Percentiles rank a stretch among this genome's conserved stretches.
phyloP scores from a whole-genome alignment of 352 stramenopile species.

The Globisporangium cystogenes region DNA sequence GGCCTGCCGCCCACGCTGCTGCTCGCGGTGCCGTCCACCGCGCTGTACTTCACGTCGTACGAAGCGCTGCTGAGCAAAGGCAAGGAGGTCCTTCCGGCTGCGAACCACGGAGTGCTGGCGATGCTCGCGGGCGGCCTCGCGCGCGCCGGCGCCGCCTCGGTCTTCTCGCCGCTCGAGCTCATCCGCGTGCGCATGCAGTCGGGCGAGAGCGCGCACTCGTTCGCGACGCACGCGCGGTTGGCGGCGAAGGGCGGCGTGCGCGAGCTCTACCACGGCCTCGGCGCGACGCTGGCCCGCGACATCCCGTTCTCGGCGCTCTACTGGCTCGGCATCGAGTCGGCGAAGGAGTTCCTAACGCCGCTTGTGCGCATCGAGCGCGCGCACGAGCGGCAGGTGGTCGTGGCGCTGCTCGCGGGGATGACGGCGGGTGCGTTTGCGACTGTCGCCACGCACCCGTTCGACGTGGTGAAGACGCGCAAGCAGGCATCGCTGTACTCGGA shows the following conservation, averaged over 20 bases:
- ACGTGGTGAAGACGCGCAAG: conserved; percentile 93
- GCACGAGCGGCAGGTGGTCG: conserved; percentile 26
- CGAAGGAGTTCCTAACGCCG: conserved; percentile 42
- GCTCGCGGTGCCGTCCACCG: conserved; percentile 91
- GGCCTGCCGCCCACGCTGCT: conserved; percentile 87
- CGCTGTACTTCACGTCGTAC: conserved; percentile 93
- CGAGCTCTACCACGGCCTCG: conserved; percentile 66
- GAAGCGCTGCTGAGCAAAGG: conserved; percentile 57
- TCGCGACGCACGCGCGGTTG: conserved; percentile 32
- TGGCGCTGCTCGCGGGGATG: conserved; percentile 84
- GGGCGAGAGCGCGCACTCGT: conserved; percentile 43
- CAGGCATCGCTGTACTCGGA: conserved; percentile 57
- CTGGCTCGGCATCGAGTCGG: conserved; percentile 89
- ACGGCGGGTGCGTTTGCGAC: conserved; percentile 82
- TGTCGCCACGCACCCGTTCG: conserved; percentile 90
- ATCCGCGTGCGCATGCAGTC: conserved; percentile 86
- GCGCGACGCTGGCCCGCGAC: conserved; percentile 89
- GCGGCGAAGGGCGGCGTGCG: conserved; percentile 35
- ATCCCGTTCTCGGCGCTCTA: conserved; percentile 95
- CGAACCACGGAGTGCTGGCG: conserved; percentile 32
- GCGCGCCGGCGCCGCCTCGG: conserved; percentile 43
- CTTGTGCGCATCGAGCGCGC: conserved; percentile 21
- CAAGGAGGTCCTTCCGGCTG: conserved; percentile 29
- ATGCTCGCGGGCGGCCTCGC: conserved; percentile 49
- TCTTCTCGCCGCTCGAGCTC: conserved; percentile 84